Percentiles rank a stretch among this genome's conserved stretches.
Conservation (phyloP, 1,284 basidiomycete genomes). For the Athelia sp. region DNA sequence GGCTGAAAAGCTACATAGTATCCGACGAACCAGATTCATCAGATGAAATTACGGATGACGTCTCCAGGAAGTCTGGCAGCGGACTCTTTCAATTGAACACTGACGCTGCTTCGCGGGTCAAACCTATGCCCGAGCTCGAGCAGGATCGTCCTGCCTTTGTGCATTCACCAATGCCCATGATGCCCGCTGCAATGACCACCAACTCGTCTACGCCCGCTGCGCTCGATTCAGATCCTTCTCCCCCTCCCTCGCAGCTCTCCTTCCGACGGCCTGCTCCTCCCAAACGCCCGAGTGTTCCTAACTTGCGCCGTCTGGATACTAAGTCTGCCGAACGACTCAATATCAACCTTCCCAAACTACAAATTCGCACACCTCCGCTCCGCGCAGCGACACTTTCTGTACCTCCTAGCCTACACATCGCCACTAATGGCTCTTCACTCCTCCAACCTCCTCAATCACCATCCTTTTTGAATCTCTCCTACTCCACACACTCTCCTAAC, state of each 20-base stretch:
- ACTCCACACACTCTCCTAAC: conserved; percentile 49
- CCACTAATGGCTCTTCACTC: conserved; percentile 13
- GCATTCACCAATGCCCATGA: conserved; percentile 31
- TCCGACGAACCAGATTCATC: conserved; percentile 32
- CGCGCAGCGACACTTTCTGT: conserved; percentile 55
- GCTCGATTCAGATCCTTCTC: conserved; percentile 52
- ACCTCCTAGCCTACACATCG: conserved; percentile 29
- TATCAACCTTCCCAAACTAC: conserved; percentile 45
- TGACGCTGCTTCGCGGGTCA: conserved; percentile 42
- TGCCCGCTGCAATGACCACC: conserved; percentile 28
- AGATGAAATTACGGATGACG: conserved; percentile 8
- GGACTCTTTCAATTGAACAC: conserved; percentile 63
- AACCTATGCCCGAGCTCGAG: conserved; percentile 54
- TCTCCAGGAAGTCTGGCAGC: neutral
- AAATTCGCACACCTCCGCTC: conserved; percentile 51
- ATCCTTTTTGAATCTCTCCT: conserved; percentile 53
- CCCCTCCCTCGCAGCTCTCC: conserved; percentile 56
- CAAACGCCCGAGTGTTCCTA: conserved; percentile 57
- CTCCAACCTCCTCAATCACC: conserved; percentile 47
- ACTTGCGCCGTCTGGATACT: conserved; percentile 55
- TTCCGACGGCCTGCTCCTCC: conserved; percentile 52
- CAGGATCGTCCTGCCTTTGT: conserved; percentile 23
- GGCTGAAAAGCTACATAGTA: conserved; percentile 45
- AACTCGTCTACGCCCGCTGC: conserved; percentile 18
- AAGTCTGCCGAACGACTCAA: conserved; percentile 48